Evolutionary conservation across 495 filamentous ascomycete species (phyloP).

Genomic region (Aspergillus mulundensis): DNA sequence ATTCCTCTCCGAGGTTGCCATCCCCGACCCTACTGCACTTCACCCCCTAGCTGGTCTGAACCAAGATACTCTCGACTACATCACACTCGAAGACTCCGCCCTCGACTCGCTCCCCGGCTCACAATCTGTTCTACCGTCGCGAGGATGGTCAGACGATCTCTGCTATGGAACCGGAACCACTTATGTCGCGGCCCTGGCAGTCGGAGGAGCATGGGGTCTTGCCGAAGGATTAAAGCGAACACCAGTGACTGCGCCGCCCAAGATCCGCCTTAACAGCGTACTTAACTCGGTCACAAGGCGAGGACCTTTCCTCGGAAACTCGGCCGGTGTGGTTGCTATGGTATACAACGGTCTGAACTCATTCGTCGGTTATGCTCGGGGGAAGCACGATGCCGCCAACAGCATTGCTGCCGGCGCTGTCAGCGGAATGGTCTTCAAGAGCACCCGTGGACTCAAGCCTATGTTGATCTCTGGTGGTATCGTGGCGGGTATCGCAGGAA

Average conservation of each 20-base stretch:
- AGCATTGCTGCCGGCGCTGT: slow-evolving; percentile 78
- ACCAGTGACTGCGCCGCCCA: slow-evolving; percentile 69
- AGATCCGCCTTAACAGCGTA: slow-evolving; percentile 86
- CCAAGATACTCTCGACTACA: slow-evolving; percentile 87
- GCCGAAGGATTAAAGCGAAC: slow-evolving; percentile 79
- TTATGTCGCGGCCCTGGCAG: slow-evolving; percentile 78
- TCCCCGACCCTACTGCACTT: slow-evolving; percentile 78
- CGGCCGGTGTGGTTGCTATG: slow-evolving; percentile 89
- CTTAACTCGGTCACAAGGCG: slow-evolving; percentile 88
- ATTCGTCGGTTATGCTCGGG: slow-evolving; percentile 76
- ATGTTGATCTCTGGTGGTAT: slow-evolving; percentile 92
- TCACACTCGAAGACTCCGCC: slow-evolving; percentile 85
- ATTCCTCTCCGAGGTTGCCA: slow-evolving; percentile 66
- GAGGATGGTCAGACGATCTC: slow-evolving; percentile 96
- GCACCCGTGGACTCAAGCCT: slow-evolving; percentile 79
- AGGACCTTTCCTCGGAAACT: slow-evolving; percentile 96
- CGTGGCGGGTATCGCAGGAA: slow-evolving; percentile 77
- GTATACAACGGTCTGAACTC: slow-evolving; percentile 94
- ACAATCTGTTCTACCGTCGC: slow-evolving; percentile 81
- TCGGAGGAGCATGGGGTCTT: slow-evolving; percentile 89
- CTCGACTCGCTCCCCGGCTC: slow-evolving; percentile 85
- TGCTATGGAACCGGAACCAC: slow-evolving; percentile 96
- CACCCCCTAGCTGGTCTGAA: slow-evolving; percentile 95
- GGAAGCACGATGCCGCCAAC: slow-evolving; percentile 89
- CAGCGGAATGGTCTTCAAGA: slow-evolving; percentile 94